phyloP scores from a whole-genome alignment of 2,329 filamentous ascomycete species.

The Sordariomycetes sp. region DNA sequence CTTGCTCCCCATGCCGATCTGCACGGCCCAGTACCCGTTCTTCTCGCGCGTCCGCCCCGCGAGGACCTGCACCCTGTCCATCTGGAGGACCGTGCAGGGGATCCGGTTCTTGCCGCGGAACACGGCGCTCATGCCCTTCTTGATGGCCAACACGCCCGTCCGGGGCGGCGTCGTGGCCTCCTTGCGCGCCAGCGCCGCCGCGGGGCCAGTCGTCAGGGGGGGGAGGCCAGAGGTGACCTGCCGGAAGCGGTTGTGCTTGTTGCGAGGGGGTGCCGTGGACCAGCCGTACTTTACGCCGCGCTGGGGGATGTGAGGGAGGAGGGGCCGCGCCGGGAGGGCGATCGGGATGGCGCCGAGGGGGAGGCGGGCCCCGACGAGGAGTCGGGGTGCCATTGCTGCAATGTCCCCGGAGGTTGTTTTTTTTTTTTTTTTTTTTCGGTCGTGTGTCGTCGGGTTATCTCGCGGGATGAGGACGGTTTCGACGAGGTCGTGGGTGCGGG shows the following conservation, averaged over 20 bases:
- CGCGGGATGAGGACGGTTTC: neutral
- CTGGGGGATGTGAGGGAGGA: constrained; percentile 29
- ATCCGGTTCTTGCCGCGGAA: constrained; percentile 69
- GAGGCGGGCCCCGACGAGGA: constrained; percentile 21
- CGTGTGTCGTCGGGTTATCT: neutral
- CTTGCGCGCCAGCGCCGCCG: constrained; percentile 45
- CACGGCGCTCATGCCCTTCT: constrained; percentile 92
- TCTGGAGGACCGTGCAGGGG: constrained; percentile 82
- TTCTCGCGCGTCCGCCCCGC: constrained; percentile 67
- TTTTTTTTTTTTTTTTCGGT: no score
- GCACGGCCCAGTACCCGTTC: constrained; percentile 90
- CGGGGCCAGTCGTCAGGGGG: constrained; percentile 40
- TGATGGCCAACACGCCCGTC: constrained; percentile 72
- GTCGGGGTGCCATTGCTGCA: constrained; percentile 29
- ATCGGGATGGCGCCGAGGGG: constrained; percentile 12
- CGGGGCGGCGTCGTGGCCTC: constrained; percentile 50
- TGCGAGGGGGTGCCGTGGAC: constrained; percentile 38
- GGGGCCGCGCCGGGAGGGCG: constrained; percentile 9
- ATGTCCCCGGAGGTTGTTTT: neutral
- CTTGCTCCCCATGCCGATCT: constrained; percentile 69
- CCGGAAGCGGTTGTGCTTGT: constrained; percentile 47
- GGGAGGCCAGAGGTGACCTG: constrained; percentile 42
- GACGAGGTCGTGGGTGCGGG: neutral
- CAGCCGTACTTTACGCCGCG: constrained; percentile 47
- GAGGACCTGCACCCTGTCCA: constrained; percentile 84